Percentiles rank a stretch among this genome's conserved stretches.
These are phyloP conservation scores for Cubamyces lactineus DNA, from an alignment of 768 basidiomycete species.

Conservation along the genomic window DNA sequence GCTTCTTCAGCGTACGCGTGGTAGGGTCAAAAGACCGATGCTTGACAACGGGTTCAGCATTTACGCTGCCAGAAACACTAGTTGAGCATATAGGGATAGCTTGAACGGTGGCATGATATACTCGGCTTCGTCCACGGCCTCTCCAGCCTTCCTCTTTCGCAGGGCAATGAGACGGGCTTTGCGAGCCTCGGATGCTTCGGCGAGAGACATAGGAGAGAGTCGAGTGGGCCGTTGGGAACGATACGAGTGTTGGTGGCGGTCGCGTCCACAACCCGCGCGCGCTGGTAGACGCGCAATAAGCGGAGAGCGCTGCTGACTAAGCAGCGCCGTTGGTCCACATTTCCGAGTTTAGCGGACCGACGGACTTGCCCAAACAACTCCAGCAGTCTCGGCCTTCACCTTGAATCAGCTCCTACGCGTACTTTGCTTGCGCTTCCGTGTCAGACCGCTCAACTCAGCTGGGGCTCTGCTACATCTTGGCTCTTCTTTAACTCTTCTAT, in stretches of 20 bases:
- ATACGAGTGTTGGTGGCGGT: background rate
- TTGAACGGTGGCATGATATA: conserved; percentile 37
- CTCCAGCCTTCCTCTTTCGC: conserved; percentile 70
- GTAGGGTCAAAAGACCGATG: conserved; percentile 90
- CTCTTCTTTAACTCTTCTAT: background rate
- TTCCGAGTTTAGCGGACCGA: conserved; percentile 2
- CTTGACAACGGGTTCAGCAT: conserved; percentile 54
- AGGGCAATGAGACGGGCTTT: conserved; percentile 82
- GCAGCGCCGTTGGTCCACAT: conserved; percentile 14
- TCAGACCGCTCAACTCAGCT: too few species aligned
- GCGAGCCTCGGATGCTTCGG: conserved; percentile 76
- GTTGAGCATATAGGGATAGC: background rate
- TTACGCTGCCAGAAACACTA: conserved; percentile 16
- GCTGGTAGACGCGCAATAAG: background rate
- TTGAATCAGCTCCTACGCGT: background rate
- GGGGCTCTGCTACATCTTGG: background rate
- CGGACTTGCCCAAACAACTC: background rate
- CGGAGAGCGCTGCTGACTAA: conserved; percentile 24
- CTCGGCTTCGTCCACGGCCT: conserved; percentile 45
- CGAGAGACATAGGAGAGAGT: conserved; percentile 57
- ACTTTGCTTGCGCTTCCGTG: background rate
- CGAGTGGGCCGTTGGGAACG: background rate
- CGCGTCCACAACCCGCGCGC: conserved; percentile 7
- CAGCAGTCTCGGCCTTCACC: background rate
- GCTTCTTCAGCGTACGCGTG: conserved; percentile 77